Conservation (phyloP, 352 stramenopile species). For the Pythium utonaiense region DNA sequence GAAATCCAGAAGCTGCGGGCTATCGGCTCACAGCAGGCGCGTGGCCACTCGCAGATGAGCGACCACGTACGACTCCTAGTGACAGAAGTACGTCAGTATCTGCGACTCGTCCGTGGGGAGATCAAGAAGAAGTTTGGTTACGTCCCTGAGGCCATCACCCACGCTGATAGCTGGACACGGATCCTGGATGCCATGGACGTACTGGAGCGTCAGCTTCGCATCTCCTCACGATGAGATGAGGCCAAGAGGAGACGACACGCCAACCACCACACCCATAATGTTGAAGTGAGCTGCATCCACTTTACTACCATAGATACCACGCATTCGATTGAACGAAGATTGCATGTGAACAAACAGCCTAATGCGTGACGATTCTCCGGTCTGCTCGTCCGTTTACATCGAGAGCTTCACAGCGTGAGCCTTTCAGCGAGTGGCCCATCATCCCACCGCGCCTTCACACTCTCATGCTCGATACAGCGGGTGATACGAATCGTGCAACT, state of each 20-base stretch:
- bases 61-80: slow-evolving; percentile 51
- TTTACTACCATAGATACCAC: too few relatives aligned
- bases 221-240: slow-evolving; percentile 9
- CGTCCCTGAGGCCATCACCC: slow-evolving; percentile 68
- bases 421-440: too few relatives aligned
- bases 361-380: too few relatives aligned
- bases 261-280: background rate
- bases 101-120: slow-evolving; percentile 62
- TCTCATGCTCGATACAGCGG: too few relatives aligned
- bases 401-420: too few relatives aligned
- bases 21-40: slow-evolving; percentile 20
- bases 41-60: slow-evolving; percentile 32
- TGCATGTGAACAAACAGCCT: too few relatives aligned
- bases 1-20: slow-evolving; percentile 16
- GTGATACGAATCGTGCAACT: too few relatives aligned
- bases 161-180: slow-evolving; percentile 51
- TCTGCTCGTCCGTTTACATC: too few relatives aligned
- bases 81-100: slow-evolving; percentile 61
- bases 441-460: too few relatives aligned
- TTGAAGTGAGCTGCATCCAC: slow-evolving; percentile 8
- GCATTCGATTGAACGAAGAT: too few relatives aligned
- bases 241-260: too few relatives aligned
- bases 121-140: slow-evolving; percentile 82
- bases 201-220: slow-evolving; percentile 37
- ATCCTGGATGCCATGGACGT: slow-evolving; percentile 58